Base-by-base conservation (phyloP, 1,284 basidiomycete species). In the Ceratobasidium papillatum region DNA sequence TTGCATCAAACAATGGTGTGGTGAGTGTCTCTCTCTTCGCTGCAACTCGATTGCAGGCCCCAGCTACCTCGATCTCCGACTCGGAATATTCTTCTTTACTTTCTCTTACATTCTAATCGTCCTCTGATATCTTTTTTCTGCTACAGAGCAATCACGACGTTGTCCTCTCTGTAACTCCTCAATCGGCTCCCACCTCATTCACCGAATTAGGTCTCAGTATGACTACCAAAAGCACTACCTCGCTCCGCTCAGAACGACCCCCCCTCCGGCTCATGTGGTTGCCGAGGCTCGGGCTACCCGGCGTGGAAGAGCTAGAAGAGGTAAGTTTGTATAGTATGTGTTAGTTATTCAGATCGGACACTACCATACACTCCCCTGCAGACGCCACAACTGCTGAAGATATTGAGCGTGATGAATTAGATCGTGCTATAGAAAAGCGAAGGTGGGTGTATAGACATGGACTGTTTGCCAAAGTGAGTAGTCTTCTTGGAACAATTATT, bases 211-310 rank as follows among this genome's bases (percentile, higher is more conserved):
- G 75, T 91, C 91, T 8, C 87, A 88, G 75, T 89, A 87, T 78
- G 93, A 94, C 81, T 94, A 91, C 79, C 87, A 91, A 79, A 94
- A 95, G 81, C 89, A 93, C 82, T 91, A 89, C 80, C 85, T 96
- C 5, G 83, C 88, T 0, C 93, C 94, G 17, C 81, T 91, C 58
- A 87, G 86, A 12, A 84, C 85, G 22, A 79, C 82, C 38, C 88
- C 87, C 12, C 86, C 87, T 36, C 82, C 82, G 19, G 32, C 12
- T 12, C 61, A 59, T 30, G 45, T 72, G 3, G 19, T 72, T 17
- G 3, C 34, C 3, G 69, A 72, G 25, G 56, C 69, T 12, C 41
- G 56, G 17, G 45, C 54, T n/a, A 34, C 56, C 38, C 58, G 56
- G 3, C 38, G 69, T 12, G 56, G 38, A 1, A 45, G 69, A 34